Evolutionary conservation across 2,329 filamentous ascomycete species (phyloP).

Genomic region (Parastagonospora avenae): DNA sequence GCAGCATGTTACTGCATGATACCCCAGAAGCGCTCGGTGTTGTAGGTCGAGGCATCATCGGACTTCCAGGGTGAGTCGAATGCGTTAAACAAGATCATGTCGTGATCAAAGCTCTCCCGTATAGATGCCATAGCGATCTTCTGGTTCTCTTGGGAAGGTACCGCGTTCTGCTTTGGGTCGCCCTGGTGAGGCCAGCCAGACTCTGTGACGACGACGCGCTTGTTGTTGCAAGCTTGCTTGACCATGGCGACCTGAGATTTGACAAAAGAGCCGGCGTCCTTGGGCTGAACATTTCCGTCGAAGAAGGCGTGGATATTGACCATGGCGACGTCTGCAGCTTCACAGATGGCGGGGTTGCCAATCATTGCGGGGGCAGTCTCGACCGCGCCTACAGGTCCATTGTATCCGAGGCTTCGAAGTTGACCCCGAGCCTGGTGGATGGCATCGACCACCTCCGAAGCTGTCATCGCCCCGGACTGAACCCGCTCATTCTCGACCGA

Average conservation of each 20-base stretch:
- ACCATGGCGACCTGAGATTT: slow-evolving; percentile 58
- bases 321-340: slow-evolving; percentile 76
- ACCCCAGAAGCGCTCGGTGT: slow-evolving; percentile 80
- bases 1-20: slow-evolving; percentile 22
- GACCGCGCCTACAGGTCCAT: slow-evolving; percentile 76
- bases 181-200: slow-evolving; percentile 82
- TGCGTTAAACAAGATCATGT: slow-evolving; percentile 76
- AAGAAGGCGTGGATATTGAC: slow-evolving; percentile 88
- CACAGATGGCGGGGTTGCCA: slow-evolving; percentile 70
- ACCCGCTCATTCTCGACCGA: slow-evolving; percentile 83
- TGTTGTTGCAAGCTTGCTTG: slow-evolving; percentile 55
- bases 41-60: slow-evolving; percentile 65
- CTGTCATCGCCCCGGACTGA: slow-evolving; percentile 56
- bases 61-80: slow-evolving; percentile 83
- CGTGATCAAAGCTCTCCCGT: slow-evolving; percentile 61
- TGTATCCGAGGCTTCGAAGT: slow-evolving; percentile 68
- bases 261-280: slow-evolving; percentile 71
- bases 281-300: slow-evolving; percentile 65
- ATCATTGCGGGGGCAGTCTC: slow-evolving; percentile 77
- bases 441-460: slow-evolving; percentile 61
- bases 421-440: slow-evolving; percentile 62
- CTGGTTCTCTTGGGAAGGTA: slow-evolving; percentile 73
- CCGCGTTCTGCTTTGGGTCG: slow-evolving; percentile 66
- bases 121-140: slow-evolving; percentile 68
- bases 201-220: slow-evolving; percentile 77